A percentile compares a stretch with the other conserved stretches of the same genome.
phyloP scores from a whole-genome alignment of 116 monocot genomes.

The Phalaenopsis hybrid region DNA sequence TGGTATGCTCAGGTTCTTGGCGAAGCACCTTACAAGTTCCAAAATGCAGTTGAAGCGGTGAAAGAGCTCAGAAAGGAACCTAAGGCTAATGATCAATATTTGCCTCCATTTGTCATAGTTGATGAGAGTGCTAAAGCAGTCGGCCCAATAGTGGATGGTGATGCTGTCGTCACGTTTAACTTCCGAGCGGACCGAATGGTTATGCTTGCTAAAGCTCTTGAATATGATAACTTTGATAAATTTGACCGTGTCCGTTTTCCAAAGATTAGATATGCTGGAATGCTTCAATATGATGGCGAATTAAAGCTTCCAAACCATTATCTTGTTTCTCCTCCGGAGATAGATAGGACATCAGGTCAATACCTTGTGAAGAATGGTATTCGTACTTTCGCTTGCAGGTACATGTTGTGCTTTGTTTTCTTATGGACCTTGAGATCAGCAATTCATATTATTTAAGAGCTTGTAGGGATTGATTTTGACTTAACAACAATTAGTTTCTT shows the following conservation, averaged over 20 bases:
- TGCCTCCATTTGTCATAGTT: constrained; percentile 95
- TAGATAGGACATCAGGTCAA: constrained; percentile 97
- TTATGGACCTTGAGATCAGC: not conserved
- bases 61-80: constrained; percentile 71
- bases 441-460: not conserved
- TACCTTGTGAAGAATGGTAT: constrained; percentile 92
- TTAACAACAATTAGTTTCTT: not conserved
- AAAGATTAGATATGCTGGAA: constrained; percentile 93
- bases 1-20: constrained; percentile 99
- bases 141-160: constrained; percentile 89
- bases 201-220: constrained; percentile 93
- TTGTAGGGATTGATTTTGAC: not conserved
- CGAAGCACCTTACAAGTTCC: constrained; percentile 90
- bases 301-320: constrained; percentile 73
- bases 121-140: constrained; percentile 82
- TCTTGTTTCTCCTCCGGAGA: constrained; percentile 94
- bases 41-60: constrained; percentile 77
- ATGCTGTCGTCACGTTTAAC: constrained; percentile 96
- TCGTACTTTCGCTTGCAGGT: constrained; percentile 98
- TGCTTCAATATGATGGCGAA: constrained; percentile 99
- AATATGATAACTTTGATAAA: constrained; percentile 88
- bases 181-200: constrained; percentile 98
- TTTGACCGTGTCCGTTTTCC: constrained; percentile 88
- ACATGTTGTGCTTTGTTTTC: not conserved
- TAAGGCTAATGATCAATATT: constrained; percentile 74